Evolutionary conservation across 2,329 filamentous ascomycete species (phyloP).

Genomic region (Fusarium sp.): DNA sequence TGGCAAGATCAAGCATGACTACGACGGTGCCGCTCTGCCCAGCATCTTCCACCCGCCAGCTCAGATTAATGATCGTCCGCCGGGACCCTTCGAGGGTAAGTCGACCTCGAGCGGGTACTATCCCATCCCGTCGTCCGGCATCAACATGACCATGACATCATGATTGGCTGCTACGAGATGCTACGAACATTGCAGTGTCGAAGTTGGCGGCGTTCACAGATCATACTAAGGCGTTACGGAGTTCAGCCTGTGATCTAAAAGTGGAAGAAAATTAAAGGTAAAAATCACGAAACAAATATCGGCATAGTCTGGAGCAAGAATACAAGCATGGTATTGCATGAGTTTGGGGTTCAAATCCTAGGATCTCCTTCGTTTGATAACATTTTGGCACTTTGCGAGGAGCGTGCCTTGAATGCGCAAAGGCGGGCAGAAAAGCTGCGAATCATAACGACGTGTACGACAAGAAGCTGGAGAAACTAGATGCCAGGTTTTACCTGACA

Average conservation of each 20-base stretch:
- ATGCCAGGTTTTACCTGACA: not conserved
- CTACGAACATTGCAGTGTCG: not conserved
- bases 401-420: not conserved
- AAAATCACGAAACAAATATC: not conserved
- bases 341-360: slow-evolving; percentile 20
- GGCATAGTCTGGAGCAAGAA: not conserved
- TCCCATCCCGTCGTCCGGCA: slow-evolving; percentile 59
- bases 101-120: slow-evolving; percentile 61
- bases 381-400: slow-evolving; percentile 3
- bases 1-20: slow-evolving; percentile 59
- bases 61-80: slow-evolving; percentile 47
- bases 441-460: slow-evolving; percentile 37
- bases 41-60: slow-evolving; percentile 56
- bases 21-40: slow-evolving; percentile 55
- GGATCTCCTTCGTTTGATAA: slow-evolving; percentile 32
- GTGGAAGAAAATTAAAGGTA: not conserved
- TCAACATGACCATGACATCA: slow-evolving; percentile 53
- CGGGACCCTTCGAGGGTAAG: slow-evolving; percentile 63
- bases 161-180: slow-evolving; percentile 8
- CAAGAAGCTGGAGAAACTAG: slow-evolving; percentile 17
- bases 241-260: not conserved
- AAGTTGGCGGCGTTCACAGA: not conserved
- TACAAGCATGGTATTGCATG: slow-evolving; percentile 21
- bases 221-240: slow-evolving; percentile 14
- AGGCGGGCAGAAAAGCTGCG: not conserved